Percentiles rank a stretch among this genome's conserved stretches.
These are phyloP conservation scores for Camelina laxa DNA, from an alignment of 345 rosid species.

Conservation along the genomic window DNA sequence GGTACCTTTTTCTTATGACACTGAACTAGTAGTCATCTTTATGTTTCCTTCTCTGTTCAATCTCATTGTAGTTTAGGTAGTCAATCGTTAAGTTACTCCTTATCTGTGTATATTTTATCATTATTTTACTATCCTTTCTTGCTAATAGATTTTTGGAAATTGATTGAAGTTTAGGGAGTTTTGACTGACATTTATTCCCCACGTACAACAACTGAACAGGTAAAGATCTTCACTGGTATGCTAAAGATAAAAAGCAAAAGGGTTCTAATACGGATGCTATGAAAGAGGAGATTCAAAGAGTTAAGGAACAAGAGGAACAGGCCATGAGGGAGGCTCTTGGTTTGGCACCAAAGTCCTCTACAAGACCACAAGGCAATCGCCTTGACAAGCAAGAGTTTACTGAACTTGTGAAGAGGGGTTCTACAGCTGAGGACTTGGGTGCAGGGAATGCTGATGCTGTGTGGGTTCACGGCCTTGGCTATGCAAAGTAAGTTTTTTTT, in stretches of 20 bases:
- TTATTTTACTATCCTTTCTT: background rate
- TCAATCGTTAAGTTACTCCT: background rate
- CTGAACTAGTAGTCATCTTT: background rate
- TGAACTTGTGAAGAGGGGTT: constrained; percentile 89
- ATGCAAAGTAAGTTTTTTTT: constrained; percentile 59
- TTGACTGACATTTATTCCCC: constrained; percentile 26
- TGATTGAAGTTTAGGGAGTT: background rate
- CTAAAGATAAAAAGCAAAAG: constrained; percentile 65
- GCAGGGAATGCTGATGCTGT: constrained; percentile 94
- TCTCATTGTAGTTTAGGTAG: background rate
- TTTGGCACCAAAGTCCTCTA: constrained; percentile 81
- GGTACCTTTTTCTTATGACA: constrained; percentile 49
- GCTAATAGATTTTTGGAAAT: background rate
- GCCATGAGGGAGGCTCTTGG: constrained; percentile 99
- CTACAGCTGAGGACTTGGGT: constrained; percentile 96
- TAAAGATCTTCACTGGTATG: constrained; percentile 93
- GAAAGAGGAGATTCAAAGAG: constrained; percentile 85
- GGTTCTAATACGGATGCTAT: constrained; percentile 60
- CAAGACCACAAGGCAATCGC: constrained; percentile 76
- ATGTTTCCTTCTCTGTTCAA: background rate
- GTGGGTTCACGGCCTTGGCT: constrained; percentile 87
- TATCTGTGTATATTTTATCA: background rate
- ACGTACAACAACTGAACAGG: constrained; percentile 49
- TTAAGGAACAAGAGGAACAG: constrained; percentile 96
- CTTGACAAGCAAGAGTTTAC: constrained; percentile 93